Percentiles rank a stretch among this genome's conserved stretches.
Conservation (phyloP, 2,329 filamentous ascomycete genomes). For the Neonectria punicea region DNA sequence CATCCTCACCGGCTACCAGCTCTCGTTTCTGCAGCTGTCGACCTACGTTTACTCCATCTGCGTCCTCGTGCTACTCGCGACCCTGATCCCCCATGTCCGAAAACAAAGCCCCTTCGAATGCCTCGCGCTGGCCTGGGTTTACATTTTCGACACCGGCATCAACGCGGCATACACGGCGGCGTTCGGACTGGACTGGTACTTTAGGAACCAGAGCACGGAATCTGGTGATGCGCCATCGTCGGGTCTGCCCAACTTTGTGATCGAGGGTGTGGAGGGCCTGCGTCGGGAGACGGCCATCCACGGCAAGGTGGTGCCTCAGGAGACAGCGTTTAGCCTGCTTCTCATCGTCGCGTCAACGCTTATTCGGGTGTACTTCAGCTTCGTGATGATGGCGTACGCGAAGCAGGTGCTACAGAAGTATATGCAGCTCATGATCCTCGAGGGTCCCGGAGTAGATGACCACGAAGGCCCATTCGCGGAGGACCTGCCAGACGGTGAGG, state of each 20-base stretch:
- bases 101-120: slow-evolving; percentile 82
- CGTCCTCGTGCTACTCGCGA: slow-evolving; percentile 73
- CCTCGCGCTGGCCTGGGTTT: slow-evolving; percentile 85
- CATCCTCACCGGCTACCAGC: slow-evolving; percentile 84
- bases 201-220: slow-evolving; percentile 68
- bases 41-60: slow-evolving; percentile 91
- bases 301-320: slow-evolving; percentile 59
- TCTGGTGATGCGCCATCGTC: slow-evolving; percentile 35
- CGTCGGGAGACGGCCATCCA: slow-evolving; percentile 48
- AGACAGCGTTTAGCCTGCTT: slow-evolving; percentile 78
- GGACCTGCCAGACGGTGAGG: slow-evolving; percentile 77
- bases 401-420: slow-evolving; percentile 79
- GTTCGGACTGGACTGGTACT: slow-evolving; percentile 88
- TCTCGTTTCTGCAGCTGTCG: slow-evolving; percentile 84
- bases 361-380: slow-evolving; percentile 82
- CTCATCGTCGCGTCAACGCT: slow-evolving; percentile 79
- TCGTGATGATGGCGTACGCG: slow-evolving; percentile 86
- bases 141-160: slow-evolving; percentile 82
- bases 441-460: slow-evolving; percentile 57
- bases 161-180: slow-evolving; percentile 84
- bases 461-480: slow-evolving; percentile 74
- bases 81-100: slow-evolving; percentile 83
- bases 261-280: slow-evolving; percentile 48
- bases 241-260: slow-evolving; percentile 42
- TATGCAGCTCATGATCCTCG: slow-evolving; percentile 59